Evolutionary conservation across 1,139 yeast species (phyloP).

Genomic region (Geotrichum cucujoidarum): DNA sequence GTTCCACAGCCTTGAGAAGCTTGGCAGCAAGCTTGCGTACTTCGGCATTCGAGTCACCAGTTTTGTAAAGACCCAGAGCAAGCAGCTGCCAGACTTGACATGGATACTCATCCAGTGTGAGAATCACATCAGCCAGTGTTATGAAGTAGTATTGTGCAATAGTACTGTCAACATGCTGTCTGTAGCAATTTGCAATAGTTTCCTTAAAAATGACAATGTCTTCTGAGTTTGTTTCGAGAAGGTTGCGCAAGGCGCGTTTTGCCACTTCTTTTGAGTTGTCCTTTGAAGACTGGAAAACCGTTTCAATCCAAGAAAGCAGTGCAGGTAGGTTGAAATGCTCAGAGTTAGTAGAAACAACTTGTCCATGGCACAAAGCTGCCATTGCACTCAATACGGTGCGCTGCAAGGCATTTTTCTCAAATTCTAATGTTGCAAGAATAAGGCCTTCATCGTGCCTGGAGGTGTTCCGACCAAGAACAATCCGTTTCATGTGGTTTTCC

Average conservation of each 20-base stretch:
- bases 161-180: conserved; percentile 39
- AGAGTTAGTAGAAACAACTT: conserved; percentile 36
- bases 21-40: conserved; percentile 61
- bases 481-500: conserved; percentile 52
- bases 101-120: conserved; percentile 42
- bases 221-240: conserved; percentile 56
- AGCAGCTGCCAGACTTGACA: conserved; percentile 53
- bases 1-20: conserved; percentile 54
- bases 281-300: conserved; percentile 55
- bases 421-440: conserved; percentile 72
- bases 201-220: conserved; percentile 55
- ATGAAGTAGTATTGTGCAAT: conserved; percentile 62
- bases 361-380: conserved; percentile 66
- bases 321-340: conserved; percentile 67
- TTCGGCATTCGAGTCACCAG: conserved; percentile 58
- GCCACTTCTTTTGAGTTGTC: conserved; percentile 64
- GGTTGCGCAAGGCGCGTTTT: conserved; percentile 62
- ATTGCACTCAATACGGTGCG: conserved; percentile 72
- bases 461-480: conserved; percentile 27
- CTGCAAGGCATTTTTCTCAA: conserved; percentile 71
- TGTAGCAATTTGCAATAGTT: conserved; percentile 65
- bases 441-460: conserved; percentile 38
- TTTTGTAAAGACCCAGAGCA: conserved; percentile 61
- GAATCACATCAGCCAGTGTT: conserved; percentile 60
- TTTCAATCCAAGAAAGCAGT: conserved; percentile 72